Evolutionary conservation across 2,329 filamentous ascomycete species (phyloP), one percentile per base, ranked within the genome.

Genomic region (Trichoderma atroviride): DNA sequence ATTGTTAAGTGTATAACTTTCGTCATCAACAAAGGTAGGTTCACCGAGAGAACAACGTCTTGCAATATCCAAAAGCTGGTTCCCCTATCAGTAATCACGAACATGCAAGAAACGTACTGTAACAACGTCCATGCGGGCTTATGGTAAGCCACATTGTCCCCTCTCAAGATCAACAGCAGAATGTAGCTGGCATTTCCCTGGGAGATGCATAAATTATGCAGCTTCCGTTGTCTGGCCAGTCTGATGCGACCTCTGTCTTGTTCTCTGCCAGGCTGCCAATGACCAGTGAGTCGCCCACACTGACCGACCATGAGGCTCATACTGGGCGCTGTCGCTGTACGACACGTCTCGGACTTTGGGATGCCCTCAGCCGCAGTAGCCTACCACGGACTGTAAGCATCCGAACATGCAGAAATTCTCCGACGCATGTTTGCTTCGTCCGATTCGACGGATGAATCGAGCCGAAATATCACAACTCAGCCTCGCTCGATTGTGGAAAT

Each of bases 371-470:
- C 62, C 64, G 63, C 56, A 68, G 57, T 27, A 68, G 14, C 19
- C 10, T 31, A 14, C 40, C 59, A n/a, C 29, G 13, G 43, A n/a
- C 40, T 59, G 68, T 66, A 31, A 19, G 50, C 27, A 62, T 58
- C 63, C 66, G 50, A 55, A 27, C 2, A 9, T n/a, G 22, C 13
- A 60, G 9, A 60, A 70, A 70, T 70, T 70, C 69, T 70, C 69
- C 69, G 69, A 70, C 22, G 69, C 69, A 62, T 56, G 69, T 68
- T 68, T 70, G 56, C 68, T 69, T 53, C 40, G 4, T 31, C 62
- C 58, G 59, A 52, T 29, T 29, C 35, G 56, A 40, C 52, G 52
- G 66, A 35, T 63, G 66, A 57, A 47, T 53, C 29, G 58, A 37
- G 11, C 53, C 40, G 53, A 59, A 52, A 53, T 59, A 62, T 43